phyloP scores from a whole-genome alignment of 2,329 filamentous ascomycete genomes.

The Fusarium temperatum region DNA sequence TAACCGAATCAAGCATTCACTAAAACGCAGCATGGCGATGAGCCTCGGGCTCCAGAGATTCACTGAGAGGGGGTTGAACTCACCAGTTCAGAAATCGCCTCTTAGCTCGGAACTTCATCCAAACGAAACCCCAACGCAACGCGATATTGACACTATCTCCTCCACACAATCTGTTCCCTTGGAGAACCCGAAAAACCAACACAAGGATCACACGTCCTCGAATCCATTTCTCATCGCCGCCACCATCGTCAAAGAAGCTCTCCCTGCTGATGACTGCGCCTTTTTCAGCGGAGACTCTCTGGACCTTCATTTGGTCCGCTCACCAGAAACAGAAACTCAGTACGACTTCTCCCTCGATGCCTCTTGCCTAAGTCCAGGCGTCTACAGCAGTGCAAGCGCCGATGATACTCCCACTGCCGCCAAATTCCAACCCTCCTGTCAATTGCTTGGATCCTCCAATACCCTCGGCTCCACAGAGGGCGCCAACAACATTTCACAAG shows the following conservation, averaged over 20 bases:
- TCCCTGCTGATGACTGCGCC: background rate
- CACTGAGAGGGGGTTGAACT: background rate
- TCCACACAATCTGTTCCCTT: rapidly evolving
- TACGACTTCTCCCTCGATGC: background rate
- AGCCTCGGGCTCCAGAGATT: background rate
- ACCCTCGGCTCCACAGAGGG: rapidly evolving
- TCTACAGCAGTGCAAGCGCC: background rate
- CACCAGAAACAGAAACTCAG: background rate
- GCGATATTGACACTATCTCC: rapidly evolving
- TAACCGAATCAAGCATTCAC: background rate
- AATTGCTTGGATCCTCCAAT: background rate
- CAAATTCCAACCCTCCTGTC: background rate
- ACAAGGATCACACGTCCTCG: background rate
- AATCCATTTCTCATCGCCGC: background rate
- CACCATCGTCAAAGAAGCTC: background rate
- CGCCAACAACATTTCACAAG: background rate
- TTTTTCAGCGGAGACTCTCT: background rate
- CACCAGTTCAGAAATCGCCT: background rate
- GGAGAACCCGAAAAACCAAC: background rate
- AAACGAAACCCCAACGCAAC: too few relatives aligned
- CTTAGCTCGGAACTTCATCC: rapidly evolving
- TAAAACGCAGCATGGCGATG: background rate
- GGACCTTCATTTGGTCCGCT: background rate
- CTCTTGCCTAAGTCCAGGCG: background rate
- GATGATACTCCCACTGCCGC: background rate